These are phyloP conservation scores for Tephrocybe sp. DNA, from an alignment of 768 basidiomycete species.

Conservation along the genomic window DNA sequence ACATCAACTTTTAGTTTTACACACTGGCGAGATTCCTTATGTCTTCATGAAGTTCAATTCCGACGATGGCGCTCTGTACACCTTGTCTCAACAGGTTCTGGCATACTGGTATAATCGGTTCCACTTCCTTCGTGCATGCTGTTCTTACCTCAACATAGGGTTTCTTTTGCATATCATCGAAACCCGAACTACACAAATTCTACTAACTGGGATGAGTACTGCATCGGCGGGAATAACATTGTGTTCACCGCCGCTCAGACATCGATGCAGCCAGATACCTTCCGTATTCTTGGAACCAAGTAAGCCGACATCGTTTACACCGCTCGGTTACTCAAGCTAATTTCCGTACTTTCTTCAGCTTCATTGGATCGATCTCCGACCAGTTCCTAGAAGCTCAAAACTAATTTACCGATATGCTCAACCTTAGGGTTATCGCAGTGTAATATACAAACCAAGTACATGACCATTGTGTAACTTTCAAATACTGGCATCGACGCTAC, in stretches of 20 bases:
- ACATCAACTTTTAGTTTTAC: slow-evolving; percentile 15
- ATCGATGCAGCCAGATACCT: slow-evolving; percentile 17
- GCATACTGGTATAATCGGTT: slow-evolving; percentile 16
- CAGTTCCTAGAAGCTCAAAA: slow-evolving; percentile 15
- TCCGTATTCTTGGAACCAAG: slow-evolving; percentile 13
- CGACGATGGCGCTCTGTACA: slow-evolving; percentile 11
- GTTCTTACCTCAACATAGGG: slow-evolving; percentile 6
- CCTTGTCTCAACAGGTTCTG: slow-evolving; percentile 15
- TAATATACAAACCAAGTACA: not conserved
- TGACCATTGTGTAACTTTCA: too few relatives aligned
- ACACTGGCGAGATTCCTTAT: slow-evolving; percentile 20
- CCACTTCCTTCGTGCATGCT: not conserved
- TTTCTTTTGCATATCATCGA: slow-evolving; percentile 18
- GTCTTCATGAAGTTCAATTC: slow-evolving; percentile 20
- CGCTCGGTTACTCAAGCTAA: not conserved
- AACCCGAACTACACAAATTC: slow-evolving; percentile 8
- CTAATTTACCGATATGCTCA: slow-evolving; percentile 1
- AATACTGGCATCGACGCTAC: not conserved
- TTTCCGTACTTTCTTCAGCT: slow-evolving; percentile 5
- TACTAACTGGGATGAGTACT: slow-evolving; percentile 15
- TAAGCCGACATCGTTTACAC: slow-evolving; percentile 1
- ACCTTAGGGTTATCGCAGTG: not conserved
- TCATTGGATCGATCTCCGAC: slow-evolving; percentile 17
- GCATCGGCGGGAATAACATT: slow-evolving; percentile 1
- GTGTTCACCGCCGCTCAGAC: slow-evolving; percentile 8